Conservation (phyloP, 345 rosid species). For the Litchi chinensis region DNA sequence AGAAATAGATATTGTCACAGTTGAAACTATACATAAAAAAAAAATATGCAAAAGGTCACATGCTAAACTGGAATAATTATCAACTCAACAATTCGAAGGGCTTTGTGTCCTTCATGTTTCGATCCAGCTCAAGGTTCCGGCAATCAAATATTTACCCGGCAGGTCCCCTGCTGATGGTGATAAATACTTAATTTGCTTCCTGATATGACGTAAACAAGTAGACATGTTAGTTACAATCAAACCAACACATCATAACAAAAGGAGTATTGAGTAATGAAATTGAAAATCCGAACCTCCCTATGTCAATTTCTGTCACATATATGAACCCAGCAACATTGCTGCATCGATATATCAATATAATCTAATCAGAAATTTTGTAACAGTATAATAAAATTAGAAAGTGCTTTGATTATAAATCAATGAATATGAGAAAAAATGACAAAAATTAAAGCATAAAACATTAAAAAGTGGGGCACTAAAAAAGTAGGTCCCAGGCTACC, state of each 20-base stretch:
- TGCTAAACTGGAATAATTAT: too few species aligned
- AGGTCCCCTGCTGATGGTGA: slow-evolving; percentile 73
- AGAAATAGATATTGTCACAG: too few species aligned
- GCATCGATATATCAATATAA: slow-evolving; percentile 20
- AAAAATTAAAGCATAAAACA: background rate
- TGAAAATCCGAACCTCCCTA: slow-evolving; percentile 43
- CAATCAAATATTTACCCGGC: slow-evolving; percentile 67
- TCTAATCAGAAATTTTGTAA: background rate
- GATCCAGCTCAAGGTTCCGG: slow-evolving; percentile 81
- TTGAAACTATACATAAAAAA: too few species aligned
- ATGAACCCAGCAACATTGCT: slow-evolving; percentile 90
- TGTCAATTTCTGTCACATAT: slow-evolving; percentile 70
- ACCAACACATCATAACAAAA: background rate
- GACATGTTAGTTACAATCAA: background rate
- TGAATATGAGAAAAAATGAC: background rate
- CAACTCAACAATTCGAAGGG: background rate
- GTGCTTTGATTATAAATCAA: background rate
- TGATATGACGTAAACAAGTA: slow-evolving; percentile 24
- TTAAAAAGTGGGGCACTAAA: background rate
- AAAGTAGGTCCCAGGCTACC: background rate
- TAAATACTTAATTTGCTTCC: slow-evolving; percentile 69
- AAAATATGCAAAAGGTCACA: too few species aligned
- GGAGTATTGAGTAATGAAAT: background rate
- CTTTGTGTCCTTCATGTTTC: slow-evolving; percentile 47
- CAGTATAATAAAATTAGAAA: background rate